These are phyloP conservation scores for Candida sanyaensis DNA, from an alignment of 1,139 yeast species.

Conservation along the genomic window DNA sequence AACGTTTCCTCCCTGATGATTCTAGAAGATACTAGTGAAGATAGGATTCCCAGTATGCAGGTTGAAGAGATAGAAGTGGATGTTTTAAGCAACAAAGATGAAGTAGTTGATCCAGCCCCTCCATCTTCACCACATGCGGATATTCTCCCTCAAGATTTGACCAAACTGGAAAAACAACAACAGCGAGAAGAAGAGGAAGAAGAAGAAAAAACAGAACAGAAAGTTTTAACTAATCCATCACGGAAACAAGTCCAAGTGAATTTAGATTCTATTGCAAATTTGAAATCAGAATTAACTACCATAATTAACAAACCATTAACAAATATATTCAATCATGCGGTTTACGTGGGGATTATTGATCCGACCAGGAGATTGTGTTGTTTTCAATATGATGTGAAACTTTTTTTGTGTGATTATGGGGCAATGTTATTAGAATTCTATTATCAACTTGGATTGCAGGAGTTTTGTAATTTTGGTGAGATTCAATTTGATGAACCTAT, in stretches of 20 bases:
- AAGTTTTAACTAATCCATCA: background rate
- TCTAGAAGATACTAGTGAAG: slow-evolving; percentile 2
- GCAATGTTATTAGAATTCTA: slow-evolving; percentile 67
- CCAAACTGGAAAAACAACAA: background rate
- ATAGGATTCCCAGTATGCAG: slow-evolving; percentile 7
- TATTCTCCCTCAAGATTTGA: slow-evolving; percentile 6
- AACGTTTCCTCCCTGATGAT: slow-evolving; percentile 1
- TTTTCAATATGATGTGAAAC: slow-evolving; percentile 76
- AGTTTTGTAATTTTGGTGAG: slow-evolving; percentile 81
- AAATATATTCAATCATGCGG: slow-evolving; percentile 65
- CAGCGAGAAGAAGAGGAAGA: no score
- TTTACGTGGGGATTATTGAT: slow-evolving; percentile 85
- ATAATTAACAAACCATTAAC: slow-evolving; percentile 58
- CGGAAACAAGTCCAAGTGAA: slow-evolving; percentile 35
- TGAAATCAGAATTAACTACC: slow-evolving; percentile 53
- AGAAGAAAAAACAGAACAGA: no score
- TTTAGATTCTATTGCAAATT: slow-evolving; percentile 58
- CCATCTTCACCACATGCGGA: slow-evolving; percentile 9
- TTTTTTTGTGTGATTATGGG: slow-evolving; percentile 81
- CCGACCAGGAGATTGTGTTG: slow-evolving; percentile 68
- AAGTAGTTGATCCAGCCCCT: background rate
- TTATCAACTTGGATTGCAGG: slow-evolving; percentile 77
- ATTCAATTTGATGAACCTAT: slow-evolving; percentile 46
- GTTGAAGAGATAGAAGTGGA: slow-evolving; percentile 7
- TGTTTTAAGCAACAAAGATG: background rate